phyloP scores from a whole-genome alignment of 2,329 filamentous ascomycete genomes.

The Ophiosphaerella narmari region DNA sequence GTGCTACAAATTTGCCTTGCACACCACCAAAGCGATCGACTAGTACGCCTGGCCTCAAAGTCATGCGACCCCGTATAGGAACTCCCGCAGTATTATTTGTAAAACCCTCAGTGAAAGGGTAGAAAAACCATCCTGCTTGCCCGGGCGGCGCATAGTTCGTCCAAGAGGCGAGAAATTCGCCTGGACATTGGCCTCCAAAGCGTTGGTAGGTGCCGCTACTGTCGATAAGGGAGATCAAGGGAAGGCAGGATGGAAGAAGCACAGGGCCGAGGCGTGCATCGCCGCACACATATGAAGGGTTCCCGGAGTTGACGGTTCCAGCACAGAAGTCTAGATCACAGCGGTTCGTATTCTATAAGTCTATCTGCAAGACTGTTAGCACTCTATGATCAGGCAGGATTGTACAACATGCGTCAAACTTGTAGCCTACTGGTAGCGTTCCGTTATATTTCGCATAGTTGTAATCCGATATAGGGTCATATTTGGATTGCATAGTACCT shows the following conservation, averaged over 20 bases:
- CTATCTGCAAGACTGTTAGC: not conserved
- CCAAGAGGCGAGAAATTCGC: constrained; percentile 47
- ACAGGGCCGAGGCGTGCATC: constrained; percentile 44
- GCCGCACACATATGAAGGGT: constrained; percentile 12
- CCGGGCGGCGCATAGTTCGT: constrained; percentile 4
- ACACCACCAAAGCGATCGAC: constrained; percentile 57
- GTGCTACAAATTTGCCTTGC: constrained; percentile 50
- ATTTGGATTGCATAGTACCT: not conserved
- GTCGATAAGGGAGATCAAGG: constrained; percentile 38
- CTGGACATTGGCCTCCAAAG: constrained; percentile 49
- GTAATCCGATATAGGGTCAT: not conserved
- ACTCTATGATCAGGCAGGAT: too few species aligned
- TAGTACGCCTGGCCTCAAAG: constrained; percentile 48
- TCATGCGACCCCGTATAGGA: constrained; percentile 50
- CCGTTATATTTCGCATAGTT: not conserved
- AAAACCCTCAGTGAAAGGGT: constrained; percentile 53
- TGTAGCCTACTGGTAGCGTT: not conserved
- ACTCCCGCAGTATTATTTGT: constrained; percentile 39
- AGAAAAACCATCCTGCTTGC: constrained; percentile 33
- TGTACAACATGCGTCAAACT: not conserved
- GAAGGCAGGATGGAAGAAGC: constrained; percentile 38
- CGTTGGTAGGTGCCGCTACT: constrained; percentile 42
- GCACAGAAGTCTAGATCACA: constrained; percentile 10
- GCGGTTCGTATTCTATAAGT: not conserved
- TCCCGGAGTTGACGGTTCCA: constrained; percentile 6